Evolutionary conservation across 2,329 filamentous ascomycete genomes (phyloP).

Genomic region (Fusarium pseudoanthophilum): DNA sequence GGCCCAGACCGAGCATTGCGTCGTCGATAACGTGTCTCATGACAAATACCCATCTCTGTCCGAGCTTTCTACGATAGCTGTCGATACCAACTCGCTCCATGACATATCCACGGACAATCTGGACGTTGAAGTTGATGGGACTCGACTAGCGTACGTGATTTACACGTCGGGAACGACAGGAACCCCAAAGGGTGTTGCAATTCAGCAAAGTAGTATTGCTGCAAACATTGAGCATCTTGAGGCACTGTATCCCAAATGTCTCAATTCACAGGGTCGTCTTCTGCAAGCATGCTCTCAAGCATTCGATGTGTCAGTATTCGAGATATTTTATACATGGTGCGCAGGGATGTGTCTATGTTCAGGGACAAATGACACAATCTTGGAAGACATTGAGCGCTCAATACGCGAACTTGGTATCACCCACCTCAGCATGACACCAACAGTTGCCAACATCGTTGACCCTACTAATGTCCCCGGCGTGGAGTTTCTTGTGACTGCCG

Average conservation of each 20-base stretch:
- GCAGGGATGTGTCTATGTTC: conserved; percentile 82
- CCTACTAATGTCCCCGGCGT: conserved; percentile 76
- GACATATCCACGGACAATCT: conserved; percentile 52
- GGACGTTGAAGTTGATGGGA: conserved; percentile 52
- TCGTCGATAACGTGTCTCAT: conserved; percentile 52
- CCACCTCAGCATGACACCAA: conserved; percentile 87
- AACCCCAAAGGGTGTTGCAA: conserved; percentile 79
- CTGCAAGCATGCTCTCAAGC: conserved; percentile 86
- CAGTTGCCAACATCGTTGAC: conserved; percentile 79
- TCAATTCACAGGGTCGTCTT: conserved; percentile 62
- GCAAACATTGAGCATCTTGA: conserved; percentile 78
- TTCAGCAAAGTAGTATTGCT: conserved; percentile 79
- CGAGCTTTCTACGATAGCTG: conserved; percentile 46
- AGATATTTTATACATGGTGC: conserved; percentile 88
- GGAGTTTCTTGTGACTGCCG: conserved; percentile 81
- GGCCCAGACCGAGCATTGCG: conserved; percentile 60
- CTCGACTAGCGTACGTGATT: conserved; percentile 77
- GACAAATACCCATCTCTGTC: conserved; percentile 20
- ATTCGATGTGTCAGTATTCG: conserved; percentile 90
- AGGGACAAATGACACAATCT: conserved; percentile 77
- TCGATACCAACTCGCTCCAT: conserved; percentile 46
- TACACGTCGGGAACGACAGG: conserved; percentile 89
- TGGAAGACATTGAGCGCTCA: conserved; percentile 74
- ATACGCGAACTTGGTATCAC: conserved; percentile 75
- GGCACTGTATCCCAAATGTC: conserved; percentile 69